Base-by-base conservation (phyloP, 352 stramenopile genomes). In the Globisporangium echinulatum region DNA sequence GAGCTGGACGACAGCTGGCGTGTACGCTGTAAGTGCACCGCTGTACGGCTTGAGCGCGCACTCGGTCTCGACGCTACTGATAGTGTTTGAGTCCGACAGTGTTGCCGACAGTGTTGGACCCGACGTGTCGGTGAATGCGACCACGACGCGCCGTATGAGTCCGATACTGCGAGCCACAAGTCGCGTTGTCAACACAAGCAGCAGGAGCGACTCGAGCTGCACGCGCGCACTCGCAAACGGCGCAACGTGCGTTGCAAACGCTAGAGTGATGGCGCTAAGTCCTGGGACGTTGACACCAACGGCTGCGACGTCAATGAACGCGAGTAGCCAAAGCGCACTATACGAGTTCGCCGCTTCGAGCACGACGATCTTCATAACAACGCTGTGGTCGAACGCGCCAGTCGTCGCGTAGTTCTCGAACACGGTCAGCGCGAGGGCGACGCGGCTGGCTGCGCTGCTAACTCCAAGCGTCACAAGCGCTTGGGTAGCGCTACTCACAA, bases 331-430 rank as follows among this genome's bases (percentile, higher is more conserved):
- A 11, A 82, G 55, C 8, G 68, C 74, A 9, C 68, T 62, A 37
- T 74, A 82, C 2, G 63, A 73, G 53, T 77, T 74, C 46, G 74
- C 38, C 17, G 74, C 37, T 49, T 84, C 70, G 38, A 86, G 58
- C 6, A 42, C 54, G 59, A 86, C 82, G 14, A 82, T 42, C 58
- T 84, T 86, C 14, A 58, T 52, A 33, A 81, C 54, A 3, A 81
- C 58, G 25, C 61, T 69, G 19, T 54, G 50, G 40, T 69, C 63
- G 60, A 79, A 77, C 0, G 49, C 49, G 3, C 38, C 33, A 13
- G 72, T 58, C 19, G 62, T 58, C 37, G 62, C 49, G 52, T 75
- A 64, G 33, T 64, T 71, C 38, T 86, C 74, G 43, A 68, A 74
- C 52, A 68, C 63, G 37, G 50, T 79, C 15, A 86, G 52, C 11